These are phyloP conservation scores for Yamadazyma spencermartinsiae DNA, from an alignment of 1,139 yeast genomes.

Conservation along the genomic window DNA sequence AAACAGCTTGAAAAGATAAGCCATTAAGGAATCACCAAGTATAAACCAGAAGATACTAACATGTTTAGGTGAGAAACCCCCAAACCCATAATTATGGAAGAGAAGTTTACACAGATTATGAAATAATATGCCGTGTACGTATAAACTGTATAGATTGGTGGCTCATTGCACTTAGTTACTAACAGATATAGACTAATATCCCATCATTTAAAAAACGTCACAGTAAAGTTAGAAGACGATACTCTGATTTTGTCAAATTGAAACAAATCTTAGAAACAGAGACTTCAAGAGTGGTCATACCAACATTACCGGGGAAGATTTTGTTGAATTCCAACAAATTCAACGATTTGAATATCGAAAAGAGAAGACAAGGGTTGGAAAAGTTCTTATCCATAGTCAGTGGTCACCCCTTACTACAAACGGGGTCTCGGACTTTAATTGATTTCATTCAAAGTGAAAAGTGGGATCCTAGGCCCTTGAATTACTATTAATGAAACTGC, in stretches of 20 bases:
- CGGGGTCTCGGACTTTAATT: constrained; percentile 79
- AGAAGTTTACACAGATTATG: constrained; percentile 86
- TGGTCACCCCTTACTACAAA: constrained; percentile 91
- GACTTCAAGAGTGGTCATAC: constrained; percentile 75
- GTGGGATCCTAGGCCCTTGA: constrained; percentile 55
- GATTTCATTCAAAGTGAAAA: constrained; percentile 86
- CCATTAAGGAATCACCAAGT: no score
- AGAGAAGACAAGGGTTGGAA: constrained; percentile 81
- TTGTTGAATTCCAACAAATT: constrained; percentile 68
- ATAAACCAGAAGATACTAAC: no score
- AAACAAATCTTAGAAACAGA: constrained; percentile 75
- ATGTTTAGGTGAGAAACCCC: constrained; percentile 50
- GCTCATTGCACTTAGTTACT: constrained; percentile 13
- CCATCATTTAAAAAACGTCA: constrained; percentile 76
- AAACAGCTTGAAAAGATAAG: no score
- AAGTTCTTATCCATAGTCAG: constrained; percentile 78
- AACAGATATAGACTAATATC: constrained; percentile 54
- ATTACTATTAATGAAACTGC: constrained; percentile 18
- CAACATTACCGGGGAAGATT: constrained; percentile 86
- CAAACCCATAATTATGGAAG: constrained; percentile 74
- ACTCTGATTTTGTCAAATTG: constrained; percentile 86
- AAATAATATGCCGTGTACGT: constrained; percentile 66
- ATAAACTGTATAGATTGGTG: no score
- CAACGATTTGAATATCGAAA: constrained; percentile 80
- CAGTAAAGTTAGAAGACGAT: constrained; percentile 78